Conservation (phyloP, 805 yeast species). For the Ogataea paraovalis region DNA sequence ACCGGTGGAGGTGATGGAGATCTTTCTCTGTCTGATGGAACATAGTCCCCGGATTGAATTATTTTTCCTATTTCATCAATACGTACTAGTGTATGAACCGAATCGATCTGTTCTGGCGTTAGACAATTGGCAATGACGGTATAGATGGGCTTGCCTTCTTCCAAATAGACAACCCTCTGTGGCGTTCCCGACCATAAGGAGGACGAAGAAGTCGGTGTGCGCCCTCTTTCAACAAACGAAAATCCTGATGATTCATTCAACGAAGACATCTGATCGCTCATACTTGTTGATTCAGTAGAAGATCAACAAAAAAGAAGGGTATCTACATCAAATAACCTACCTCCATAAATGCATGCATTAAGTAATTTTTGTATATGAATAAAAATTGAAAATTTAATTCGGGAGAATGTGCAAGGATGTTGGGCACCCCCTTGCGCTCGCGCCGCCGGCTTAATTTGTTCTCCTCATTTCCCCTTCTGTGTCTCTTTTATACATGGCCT, state of each 20-base stretch:
- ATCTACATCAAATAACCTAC: too few species aligned
- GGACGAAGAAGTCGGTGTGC: conserved; percentile 1
- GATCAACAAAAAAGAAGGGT: background rate
- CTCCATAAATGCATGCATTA: too few species aligned
- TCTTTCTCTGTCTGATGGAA: conserved; percentile 44
- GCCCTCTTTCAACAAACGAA: conserved; percentile 6
- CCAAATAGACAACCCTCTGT: conserved; percentile 6
- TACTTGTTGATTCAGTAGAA: background rate
- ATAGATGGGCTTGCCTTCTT: conserved; percentile 11
- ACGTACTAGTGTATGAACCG: conserved; percentile 64
- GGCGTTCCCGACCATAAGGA: conserved; percentile 17
- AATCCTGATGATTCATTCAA: background rate
- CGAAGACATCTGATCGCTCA: background rate
- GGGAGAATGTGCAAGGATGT: too few species aligned
- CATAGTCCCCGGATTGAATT: conserved; percentile 47
- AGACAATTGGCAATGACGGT: conserved; percentile 29
- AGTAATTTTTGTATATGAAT: too few species aligned
- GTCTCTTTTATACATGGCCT: too few species aligned
- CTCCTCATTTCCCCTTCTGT: too few species aligned
- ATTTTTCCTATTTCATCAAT: conserved; percentile 74
- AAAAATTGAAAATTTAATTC: too few species aligned
- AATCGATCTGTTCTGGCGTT: conserved; percentile 76
- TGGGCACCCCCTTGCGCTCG: too few species aligned
- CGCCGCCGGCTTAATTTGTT: too few species aligned
- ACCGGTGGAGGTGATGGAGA: conserved; percentile 93